Conservation (phyloP, 306 rosid genomes). For the Pyrus communis region DNA sequence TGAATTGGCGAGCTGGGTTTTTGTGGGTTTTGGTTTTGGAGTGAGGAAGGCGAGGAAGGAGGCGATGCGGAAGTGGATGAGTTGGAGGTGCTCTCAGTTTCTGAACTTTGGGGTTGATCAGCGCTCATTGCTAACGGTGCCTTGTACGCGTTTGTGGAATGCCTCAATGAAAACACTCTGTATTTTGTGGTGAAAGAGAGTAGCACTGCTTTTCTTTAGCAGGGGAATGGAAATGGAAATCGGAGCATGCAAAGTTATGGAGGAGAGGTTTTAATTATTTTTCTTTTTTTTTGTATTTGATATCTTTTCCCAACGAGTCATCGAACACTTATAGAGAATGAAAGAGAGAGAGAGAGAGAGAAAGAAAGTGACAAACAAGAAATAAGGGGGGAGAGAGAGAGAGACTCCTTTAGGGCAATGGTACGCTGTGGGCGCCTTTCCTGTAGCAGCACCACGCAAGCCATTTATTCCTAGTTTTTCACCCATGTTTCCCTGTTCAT, state of each 20-base stretch:
- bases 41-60: constrained; percentile 12
- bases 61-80: not conserved
- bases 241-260: not conserved
- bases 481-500: constrained; percentile 34
- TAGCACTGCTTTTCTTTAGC: not conserved
- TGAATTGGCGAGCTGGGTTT: not conserved
- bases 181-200: not conserved
- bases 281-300: not conserved
- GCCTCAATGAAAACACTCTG: not conserved
- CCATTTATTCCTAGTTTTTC: constrained; percentile 2
- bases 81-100: constrained; percentile 8
- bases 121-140: not conserved
- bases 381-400: not conserved
- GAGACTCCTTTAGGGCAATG: constrained; percentile 16
- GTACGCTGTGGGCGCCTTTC: constrained; percentile 11
- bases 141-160: not conserved
- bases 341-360: not conserved
- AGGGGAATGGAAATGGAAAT: not conserved
- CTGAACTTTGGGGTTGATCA: not conserved
- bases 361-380: not conserved
- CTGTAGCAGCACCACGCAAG: constrained; percentile 39
- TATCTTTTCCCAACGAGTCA: constrained; percentile 29
- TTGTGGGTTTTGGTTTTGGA: not conserved
- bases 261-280: not conserved
- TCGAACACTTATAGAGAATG: constrained; percentile 38